Evolutionary conservation across 1,284 basidiomycete species (phyloP), one percentile per base, ranked within the genome.

Genomic region (Nidula niveotomentosa): DNA sequence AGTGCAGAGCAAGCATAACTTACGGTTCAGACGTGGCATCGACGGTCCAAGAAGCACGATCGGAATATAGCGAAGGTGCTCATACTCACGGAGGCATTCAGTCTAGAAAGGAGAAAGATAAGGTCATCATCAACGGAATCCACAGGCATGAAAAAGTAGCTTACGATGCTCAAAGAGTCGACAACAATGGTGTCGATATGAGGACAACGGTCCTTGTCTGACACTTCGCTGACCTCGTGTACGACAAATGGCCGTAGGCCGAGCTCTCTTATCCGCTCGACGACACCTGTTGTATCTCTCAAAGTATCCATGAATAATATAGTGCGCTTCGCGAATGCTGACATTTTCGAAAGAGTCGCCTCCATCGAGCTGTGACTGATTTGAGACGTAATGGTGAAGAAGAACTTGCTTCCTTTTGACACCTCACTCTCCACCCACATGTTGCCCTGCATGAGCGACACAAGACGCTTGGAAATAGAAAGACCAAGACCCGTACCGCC

Each of bases 341-440:
- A 76, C 78, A 94, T 86, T 74, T 93, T 91, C 54, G 82, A 72
- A 36, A 91, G 76, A 46, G 88, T 89, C 56, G 79, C 79, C 52
- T 93, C 90, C 65, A 88, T 79, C 8, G 90, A 83, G 55, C 86
- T 85, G 52, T 86, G 83, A 60, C 86, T 90, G 62, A 93, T 90
- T 74, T 90, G 88, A 34, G 89, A 91, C 1, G 86, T 87, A 74
- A 96, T 94, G 23, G 93, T 96, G 78, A 98, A 99, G 86, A 93
- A 97, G 84, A 99, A 99, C 71, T 92, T 90, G 70, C 90, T 93
- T 12, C 97, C 97, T 65, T 93, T 91, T 51, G 91, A 86, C 60
- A 94, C 87, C 68, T 97, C 94, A 57, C 88, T 91, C 70, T 97
- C 93, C 48, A 99, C 97, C 97, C 97, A 99, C 78, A 99, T 93